phyloP scores from a whole-genome alignment of 169 alveolate genomes.

The Plasmodium adleri region DNA sequence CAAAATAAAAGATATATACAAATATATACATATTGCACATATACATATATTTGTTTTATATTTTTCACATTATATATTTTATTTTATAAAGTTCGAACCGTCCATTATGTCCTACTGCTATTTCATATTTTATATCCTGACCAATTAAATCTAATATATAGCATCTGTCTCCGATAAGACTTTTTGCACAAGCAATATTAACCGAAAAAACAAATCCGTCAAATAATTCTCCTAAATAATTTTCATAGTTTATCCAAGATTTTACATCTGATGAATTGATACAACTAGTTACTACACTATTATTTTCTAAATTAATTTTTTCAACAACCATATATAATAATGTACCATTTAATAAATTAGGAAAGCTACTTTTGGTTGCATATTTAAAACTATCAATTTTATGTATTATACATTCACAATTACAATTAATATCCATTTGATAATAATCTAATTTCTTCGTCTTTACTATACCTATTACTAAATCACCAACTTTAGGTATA shows the following conservation, averaged over 20 bases:
- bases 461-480: conserved; percentile 82
- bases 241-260: conserved; percentile 84
- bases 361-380: conserved; percentile 83
- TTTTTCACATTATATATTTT: neutral
- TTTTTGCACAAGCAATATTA: conserved; percentile 71
- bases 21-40: conserved; percentile 51
- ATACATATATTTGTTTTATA: neutral
- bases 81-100: conserved; percentile 52
- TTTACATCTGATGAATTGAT: conserved; percentile 79
- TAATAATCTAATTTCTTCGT: conserved; percentile 81
- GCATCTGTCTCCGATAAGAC: conserved; percentile 75
- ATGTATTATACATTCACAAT: conserved; percentile 79
- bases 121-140: conserved; percentile 76
- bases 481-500: conserved; percentile 85
- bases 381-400: conserved; percentile 83
- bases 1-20: conserved; percentile 2
- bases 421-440: conserved; percentile 80
- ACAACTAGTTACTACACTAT: conserved; percentile 79
- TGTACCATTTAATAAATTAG: conserved; percentile 79
- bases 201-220: conserved; percentile 80
- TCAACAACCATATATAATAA: conserved; percentile 79
- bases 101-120: conserved; percentile 86
- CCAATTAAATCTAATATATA: conserved; percentile 81
- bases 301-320: conserved; percentile 60
- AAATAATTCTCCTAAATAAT: conserved; percentile 83